Percentiles rank a stretch among this genome's conserved stretches.
phyloP scores from a whole-genome alignment of 2,329 filamentous ascomycete genomes.

The Diplodia mutila region DNA sequence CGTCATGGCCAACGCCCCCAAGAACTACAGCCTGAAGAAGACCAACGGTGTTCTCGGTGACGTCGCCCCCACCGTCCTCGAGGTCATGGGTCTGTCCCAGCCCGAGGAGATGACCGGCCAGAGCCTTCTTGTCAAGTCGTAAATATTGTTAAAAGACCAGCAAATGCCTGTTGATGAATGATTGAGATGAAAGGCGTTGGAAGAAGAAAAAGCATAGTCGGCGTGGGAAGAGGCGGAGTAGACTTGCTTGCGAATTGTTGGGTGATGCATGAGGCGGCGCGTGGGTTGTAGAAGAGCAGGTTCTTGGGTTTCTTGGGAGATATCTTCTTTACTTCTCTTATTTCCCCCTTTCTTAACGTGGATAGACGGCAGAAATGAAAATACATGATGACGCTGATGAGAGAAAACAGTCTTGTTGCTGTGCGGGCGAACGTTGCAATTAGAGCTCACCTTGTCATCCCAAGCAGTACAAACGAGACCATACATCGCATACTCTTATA shows the following conservation, averaged over 20 bases:
- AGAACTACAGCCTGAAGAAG: constrained; percentile 84
- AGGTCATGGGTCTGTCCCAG: constrained; percentile 86
- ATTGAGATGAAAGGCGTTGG: constrained; percentile 4
- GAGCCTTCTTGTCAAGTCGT: constrained; percentile 79
- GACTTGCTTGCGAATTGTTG: neutral
- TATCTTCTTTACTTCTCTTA: neutral
- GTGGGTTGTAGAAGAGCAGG: constrained; percentile 16
- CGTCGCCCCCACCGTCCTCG: constrained; percentile 91
- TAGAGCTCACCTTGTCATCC: too few relatives aligned
- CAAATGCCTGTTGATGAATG: neutral
- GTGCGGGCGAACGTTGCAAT: too few relatives aligned
- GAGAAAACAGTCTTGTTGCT: neutral
- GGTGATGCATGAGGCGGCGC: constrained; percentile 10
- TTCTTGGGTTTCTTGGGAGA: neutral
- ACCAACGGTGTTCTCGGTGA: constrained; percentile 90
- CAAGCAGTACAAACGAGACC: too few relatives aligned
- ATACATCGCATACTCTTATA: too few relatives aligned
- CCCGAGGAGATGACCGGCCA: constrained; percentile 90
- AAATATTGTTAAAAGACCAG: constrained; percentile 7
- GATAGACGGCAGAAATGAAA: constrained; percentile 14
- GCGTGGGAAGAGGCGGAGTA: neutral
- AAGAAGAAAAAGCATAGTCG: neutral
- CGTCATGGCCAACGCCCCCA: constrained; percentile 95
- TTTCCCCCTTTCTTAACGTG: neutral
- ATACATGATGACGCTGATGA: constrained; percentile 8